Evolutionary conservation across 345 rosid species (phyloP), one percentile per base, ranked within the genome.

Genomic region (Rhodamnia argentea): DNA sequence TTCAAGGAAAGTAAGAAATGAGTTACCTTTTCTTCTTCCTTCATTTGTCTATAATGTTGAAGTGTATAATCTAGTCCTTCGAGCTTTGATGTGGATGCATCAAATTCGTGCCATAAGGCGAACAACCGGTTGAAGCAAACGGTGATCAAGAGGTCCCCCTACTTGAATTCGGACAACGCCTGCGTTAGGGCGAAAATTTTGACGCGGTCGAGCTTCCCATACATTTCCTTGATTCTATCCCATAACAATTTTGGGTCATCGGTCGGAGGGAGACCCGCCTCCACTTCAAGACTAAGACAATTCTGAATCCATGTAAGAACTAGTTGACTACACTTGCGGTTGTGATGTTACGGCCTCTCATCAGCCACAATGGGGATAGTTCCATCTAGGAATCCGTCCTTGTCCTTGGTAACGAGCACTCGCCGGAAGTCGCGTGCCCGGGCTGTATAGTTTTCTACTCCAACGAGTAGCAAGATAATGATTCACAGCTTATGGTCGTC

Each of bases 181-280:
- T 13, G 0, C 7, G 32, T 59, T 5, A 59, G 64, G 29, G 64
- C 8, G n/a, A 59, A 59, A 0, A n/a, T 12, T 59, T n/a, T 59
- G 32, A 14, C 16, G 0, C 0, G 3, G n/a, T 59, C 15, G 13
- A 59, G 13, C 13, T 59, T 59, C 4, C 13, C 16, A 2, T 59
- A 26, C 8, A 2, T 59, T 59, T 59, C 32, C 3, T 59, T 59
- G 12, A 24, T 59, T 12, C 11, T 13, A 26, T n/a, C 32, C 32
- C 64, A 59, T 16, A 59, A 26, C 3, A 13, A 26, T 59, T n/a
- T 59, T 15, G 2, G n/a, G 13, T 59, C 27, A 3, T 59, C 15
- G 14, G 10, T n/a, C 3, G 4, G 0, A 26, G 4, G 64, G 13
- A 59, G 64, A 3, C n/a, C 0, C 0, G 1, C 9, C 0, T 0